Base-by-base conservation (phyloP, 768 basidiomycete genomes). In the Nidula microcarpa region DNA sequence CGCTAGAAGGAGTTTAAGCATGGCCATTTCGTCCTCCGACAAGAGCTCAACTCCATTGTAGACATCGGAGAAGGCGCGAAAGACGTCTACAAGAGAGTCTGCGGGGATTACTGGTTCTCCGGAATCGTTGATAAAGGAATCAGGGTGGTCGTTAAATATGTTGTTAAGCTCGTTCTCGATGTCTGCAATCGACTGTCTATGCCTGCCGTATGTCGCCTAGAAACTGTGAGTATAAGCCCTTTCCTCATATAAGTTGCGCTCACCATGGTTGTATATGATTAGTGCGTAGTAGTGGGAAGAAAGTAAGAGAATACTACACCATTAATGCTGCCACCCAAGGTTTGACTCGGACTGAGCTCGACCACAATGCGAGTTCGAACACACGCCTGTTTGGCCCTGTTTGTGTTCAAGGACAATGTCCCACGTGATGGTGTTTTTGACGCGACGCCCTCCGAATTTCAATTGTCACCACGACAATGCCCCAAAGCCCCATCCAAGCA, bases 101-200 rank as follows among this genome's bases (percentile, higher is more conserved):
- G 80, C 89, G 10, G 89, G 87, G 58, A 92, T 83, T 16, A 79
- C 77, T 34, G 85, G 80, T 52, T 84, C 81, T 50, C 81, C 81
- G 16, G 75, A 69, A 17, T 83, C 79, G 62, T 85, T 84, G 50
- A 72, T 61, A 63, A 80, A 77, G 37, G 81, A 79, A 45, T 80
- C 70, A 9, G 85, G 81, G 61, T 91, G 87, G 34, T 80, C 73
- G 52, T 74, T 71, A 64, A 92, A 90, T 56, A 92, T 80, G 51
- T 77, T 75, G 65, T 82, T 66, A 33, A 91, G 81, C 62, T 85
- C 80, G 57, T 79, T 75, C 64, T 90, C 83, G 54, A 91, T 85
- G 69, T 86, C 84, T 50, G 75, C 77, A 44, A 89, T 76, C 41
- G 87, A 89, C 64, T 89, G 81, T 64, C 86, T 78, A 69, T 79